These are phyloP conservation scores for Bipolaris gigantea DNA, from an alignment of 2,329 filamentous ascomycete species.

Conservation along the genomic window DNA sequence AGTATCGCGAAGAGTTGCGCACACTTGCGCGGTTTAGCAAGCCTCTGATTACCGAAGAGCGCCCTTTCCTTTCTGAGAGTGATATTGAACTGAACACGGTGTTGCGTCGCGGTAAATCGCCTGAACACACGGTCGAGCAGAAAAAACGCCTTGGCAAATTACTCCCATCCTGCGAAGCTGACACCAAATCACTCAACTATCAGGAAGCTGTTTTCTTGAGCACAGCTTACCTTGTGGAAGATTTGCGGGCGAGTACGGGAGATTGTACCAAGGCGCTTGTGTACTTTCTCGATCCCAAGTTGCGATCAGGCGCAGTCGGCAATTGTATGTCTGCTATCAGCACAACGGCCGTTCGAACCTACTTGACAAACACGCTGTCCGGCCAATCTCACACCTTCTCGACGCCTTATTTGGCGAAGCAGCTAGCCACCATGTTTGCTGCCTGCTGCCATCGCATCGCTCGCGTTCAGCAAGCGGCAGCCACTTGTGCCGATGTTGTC, in stretches of 20 bases:
- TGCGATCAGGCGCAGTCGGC: conserved; percentile 62
- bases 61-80: conserved; percentile 87
- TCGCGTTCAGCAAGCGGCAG: conserved; percentile 85
- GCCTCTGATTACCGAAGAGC: conserved; percentile 83
- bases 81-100: conserved; percentile 97
- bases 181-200: conserved; percentile 83
- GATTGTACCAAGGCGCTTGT: conserved; percentile 87
- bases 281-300: conserved; percentile 94
- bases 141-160: conserved; percentile 76
- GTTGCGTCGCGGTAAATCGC: conserved; percentile 79
- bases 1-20: conserved; percentile 74
- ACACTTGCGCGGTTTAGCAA: conserved; percentile 85
- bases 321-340: conserved; percentile 66
- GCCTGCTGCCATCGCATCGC: conserved; percentile 92
- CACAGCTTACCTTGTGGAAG: conserved; percentile 86
- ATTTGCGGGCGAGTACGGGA: conserved; percentile 79
- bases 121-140: conserved; percentile 75
- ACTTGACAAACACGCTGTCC: conserved; percentile 73
- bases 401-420: conserved; percentile 85
- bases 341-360: conserved; percentile 74
- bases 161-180: conserved; percentile 73
- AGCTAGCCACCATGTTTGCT: conserved; percentile 82
- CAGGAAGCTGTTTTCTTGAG: conserved; percentile 91
- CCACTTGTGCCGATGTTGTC: conserved; percentile 80
- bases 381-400: conserved; percentile 77